These are phyloP conservation scores for Sechiopsis laciniata DNA, from an alignment of 306 rosid genomes.

Conservation along the genomic window DNA sequence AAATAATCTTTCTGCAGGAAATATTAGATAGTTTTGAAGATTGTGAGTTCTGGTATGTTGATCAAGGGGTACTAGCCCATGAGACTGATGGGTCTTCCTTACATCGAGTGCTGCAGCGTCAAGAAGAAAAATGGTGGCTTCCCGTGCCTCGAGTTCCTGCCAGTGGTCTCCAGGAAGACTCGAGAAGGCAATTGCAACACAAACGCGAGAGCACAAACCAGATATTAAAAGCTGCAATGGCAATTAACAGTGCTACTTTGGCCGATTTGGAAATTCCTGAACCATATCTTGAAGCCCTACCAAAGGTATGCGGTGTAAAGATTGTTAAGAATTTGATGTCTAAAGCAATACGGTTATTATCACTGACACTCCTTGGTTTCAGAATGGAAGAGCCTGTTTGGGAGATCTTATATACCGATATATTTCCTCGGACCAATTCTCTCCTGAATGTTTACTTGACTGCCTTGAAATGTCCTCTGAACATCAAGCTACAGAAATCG, in stretches of 20 bases:
- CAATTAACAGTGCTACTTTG: conserved; percentile 66
- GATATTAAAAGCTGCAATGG: conserved; percentile 85
- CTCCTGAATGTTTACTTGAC: conserved; percentile 72
- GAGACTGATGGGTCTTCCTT: conserved; percentile 61
- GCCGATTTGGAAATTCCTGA: conserved; percentile 87
- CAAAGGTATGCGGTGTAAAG: conserved; percentile 48
- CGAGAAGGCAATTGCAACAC: conserved; percentile 77
- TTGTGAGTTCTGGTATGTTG: conserved; percentile 91
- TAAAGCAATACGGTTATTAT: neutral
- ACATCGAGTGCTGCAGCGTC: conserved; percentile 65
- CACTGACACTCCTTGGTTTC: conserved; percentile 27
- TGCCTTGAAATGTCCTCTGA: conserved; percentile 87
- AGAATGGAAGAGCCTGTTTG: conserved; percentile 75
- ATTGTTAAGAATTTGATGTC: neutral
- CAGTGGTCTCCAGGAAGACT: conserved; percentile 61
- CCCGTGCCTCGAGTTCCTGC: conserved; percentile 90
- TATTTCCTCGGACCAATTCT: conserved; percentile 78
- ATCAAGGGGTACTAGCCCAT: conserved; percentile 71
- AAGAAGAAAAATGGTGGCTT: conserved; percentile 97
- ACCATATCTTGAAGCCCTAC: conserved; percentile 75
- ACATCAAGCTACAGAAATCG: conserved; percentile 89
- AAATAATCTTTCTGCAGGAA: conserved; percentile 44
- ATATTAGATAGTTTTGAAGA: conserved; percentile 62
- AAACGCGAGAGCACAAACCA: conserved; percentile 83
- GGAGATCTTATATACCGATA: conserved; percentile 90